Conservation (phyloP, 106 monocot species). For the Phalaenopsis aphrodite region DNA sequence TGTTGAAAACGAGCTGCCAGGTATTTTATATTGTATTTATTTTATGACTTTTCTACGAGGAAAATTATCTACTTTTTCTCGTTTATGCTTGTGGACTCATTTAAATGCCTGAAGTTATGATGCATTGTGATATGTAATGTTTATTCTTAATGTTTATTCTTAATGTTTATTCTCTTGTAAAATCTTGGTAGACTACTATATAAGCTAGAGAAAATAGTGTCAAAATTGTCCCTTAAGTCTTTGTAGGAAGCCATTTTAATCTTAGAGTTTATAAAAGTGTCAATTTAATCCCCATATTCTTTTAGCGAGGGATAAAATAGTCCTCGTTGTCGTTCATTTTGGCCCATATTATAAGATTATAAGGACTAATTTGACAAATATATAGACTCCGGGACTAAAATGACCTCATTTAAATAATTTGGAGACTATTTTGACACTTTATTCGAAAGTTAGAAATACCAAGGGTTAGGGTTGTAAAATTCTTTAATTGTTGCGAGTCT, state of each 20-base stretch:
- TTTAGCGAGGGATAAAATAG: too few relatives aligned
- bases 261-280: too few relatives aligned
- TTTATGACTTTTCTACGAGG: background rate
- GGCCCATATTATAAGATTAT: too few relatives aligned
- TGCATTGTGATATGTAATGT: background rate
- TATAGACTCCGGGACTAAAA: too few relatives aligned
- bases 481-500: background rate
- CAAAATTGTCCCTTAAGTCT: too few relatives aligned
- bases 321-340: too few relatives aligned
- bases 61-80: background rate
- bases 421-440: too few relatives aligned
- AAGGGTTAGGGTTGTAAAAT: background rate
- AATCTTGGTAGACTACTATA: background rate
- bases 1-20: slow-evolving; percentile 65
- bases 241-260: too few relatives aligned
- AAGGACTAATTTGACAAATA: too few relatives aligned
- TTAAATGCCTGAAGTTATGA: background rate
- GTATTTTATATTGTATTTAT: slow-evolving; percentile 20
- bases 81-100: background rate
- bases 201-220: background rate
- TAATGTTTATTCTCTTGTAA: background rate
- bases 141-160: too few relatives aligned
- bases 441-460: background rate
- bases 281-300: too few relatives aligned
- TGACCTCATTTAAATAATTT: too few relatives aligned